Base-by-base conservation (phyloP, 495 filamentous ascomycete genomes). In the Hypoxylon cercidicola region DNA sequence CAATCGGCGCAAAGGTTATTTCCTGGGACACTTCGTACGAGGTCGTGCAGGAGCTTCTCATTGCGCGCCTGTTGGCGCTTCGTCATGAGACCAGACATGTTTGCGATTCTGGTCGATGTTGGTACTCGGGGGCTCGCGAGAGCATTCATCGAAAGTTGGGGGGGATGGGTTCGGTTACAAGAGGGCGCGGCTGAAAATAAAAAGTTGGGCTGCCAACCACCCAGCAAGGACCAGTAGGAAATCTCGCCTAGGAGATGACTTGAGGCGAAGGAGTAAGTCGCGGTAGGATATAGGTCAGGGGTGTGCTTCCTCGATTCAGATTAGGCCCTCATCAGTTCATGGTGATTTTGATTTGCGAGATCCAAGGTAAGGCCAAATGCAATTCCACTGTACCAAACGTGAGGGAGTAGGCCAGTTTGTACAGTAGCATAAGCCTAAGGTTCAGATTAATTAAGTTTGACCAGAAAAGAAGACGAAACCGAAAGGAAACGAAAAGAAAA, bases 21-120 rank as follows among this genome's bases (percentile, higher is more conserved):
- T 40, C 95, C 95, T 39, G 93, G 87, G 40, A 97, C 90, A 12
- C 77, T 86, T 56, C 90, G 90, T 74, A 97, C 89, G 60, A 99
- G 85, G 32, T 98, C 95, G 73, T 97, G 92, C 67, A 99, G 82
- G 25, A 87, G 80, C 72, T 89, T 91, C 82, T 99, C 95, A 77
- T 98, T 97, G 80, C 95, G 93, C 84, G 89, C 90, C 82, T 96
- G 93, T 79, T 97, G 90, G 73, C 95, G 93, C 85, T 98, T 99
- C 82, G 86, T 97, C 63, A 84, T 67, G 23, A 79, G 70, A 45
- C 72, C 75, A 23, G 82, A 75, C 83, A 85, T 85, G 63, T 43
- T 73, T 70, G 69, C 64, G 70, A 53, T 58, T 41, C 40, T 32
- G n/a, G 16, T 21, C n/a, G 1, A 48, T 37, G n/a, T n/a, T n/a